Evolutionary conservation across 495 filamentous ascomycete genomes (phyloP).

Genomic region (Aspergillus kassunensis): DNA sequence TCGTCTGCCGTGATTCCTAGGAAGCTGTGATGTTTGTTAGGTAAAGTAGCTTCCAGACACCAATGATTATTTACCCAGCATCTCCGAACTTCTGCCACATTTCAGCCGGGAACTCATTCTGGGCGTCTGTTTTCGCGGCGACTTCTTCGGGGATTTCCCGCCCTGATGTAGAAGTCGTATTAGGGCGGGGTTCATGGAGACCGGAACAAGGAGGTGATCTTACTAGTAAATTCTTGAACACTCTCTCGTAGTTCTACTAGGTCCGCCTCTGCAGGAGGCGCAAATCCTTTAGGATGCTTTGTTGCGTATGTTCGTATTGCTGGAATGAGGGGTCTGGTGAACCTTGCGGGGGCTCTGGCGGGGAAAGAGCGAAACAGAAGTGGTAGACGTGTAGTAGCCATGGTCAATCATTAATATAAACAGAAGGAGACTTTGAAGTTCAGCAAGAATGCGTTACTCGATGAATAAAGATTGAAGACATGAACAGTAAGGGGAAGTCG

Average conservation of each 20-base stretch:
- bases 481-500: not conserved
- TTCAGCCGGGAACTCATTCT: conserved; percentile 80
- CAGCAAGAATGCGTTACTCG: not conserved
- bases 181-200: not conserved
- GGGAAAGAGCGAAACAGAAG: conserved; percentile 30
- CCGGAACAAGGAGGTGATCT: no score
- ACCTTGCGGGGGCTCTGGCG: conserved; percentile 19
- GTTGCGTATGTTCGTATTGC: conserved; percentile 47
- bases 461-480: not conserved
- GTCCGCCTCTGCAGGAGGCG: conserved; percentile 68
- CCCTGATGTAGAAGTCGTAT: conserved; percentile 24
- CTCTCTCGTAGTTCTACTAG: conserved; percentile 81
- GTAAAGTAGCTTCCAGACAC: not conserved
- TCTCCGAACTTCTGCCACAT: conserved; percentile 95
- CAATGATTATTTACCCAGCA: conserved; percentile 53
- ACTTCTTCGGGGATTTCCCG: conserved; percentile 73
- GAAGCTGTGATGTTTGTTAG: conserved; percentile 47
- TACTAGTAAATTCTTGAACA: conserved; percentile 86
- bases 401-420: conserved; percentile 15
- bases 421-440: no score
- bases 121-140: conserved; percentile 73
- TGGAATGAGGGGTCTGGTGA: conserved; percentile 30
- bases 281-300: conserved; percentile 85
- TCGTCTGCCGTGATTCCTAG: conserved; percentile 94
- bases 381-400: conserved; percentile 30